A percentile compares a stretch with the other conserved stretches of the same genome.
Conservation (phyloP, 805 yeast species). For the Metschnikowia sp. region DNA sequence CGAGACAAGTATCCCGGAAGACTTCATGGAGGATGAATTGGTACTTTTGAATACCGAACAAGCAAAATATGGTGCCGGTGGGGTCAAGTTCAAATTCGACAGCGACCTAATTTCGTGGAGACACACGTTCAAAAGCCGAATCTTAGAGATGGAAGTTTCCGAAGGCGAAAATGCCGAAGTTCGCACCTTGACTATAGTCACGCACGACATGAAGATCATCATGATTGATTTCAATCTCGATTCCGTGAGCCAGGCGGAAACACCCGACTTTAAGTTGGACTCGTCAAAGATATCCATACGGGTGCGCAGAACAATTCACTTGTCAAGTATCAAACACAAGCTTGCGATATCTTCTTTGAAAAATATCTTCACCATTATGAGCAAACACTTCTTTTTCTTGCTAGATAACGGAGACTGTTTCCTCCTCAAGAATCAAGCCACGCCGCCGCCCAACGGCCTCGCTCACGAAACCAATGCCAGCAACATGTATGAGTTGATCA, state of each 20-base stretch:
- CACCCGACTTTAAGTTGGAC: slow-evolving; percentile 2
- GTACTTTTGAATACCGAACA: slow-evolving; percentile 30
- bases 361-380: slow-evolving; percentile 25
- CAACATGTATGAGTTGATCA: slow-evolving; percentile 35
- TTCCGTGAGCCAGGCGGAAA: slow-evolving; percentile 4
- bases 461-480: slow-evolving; percentile 13
- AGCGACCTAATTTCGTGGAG: slow-evolving; percentile 41
- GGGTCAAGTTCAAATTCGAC: slow-evolving; percentile 29
- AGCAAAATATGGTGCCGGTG: slow-evolving; percentile 34
- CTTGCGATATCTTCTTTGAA: slow-evolving; percentile 22
- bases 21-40: slow-evolving; percentile 31
- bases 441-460: not conserved
- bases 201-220: slow-evolving; percentile 27
- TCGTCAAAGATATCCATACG: slow-evolving; percentile 28
- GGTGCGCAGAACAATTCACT: slow-evolving; percentile 31
- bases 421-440: slow-evolving; percentile 31
- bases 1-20: slow-evolving; percentile 10
- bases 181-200: slow-evolving; percentile 24
- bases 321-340: slow-evolving; percentile 29
- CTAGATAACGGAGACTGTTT: slow-evolving; percentile 38
- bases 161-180: not conserved
- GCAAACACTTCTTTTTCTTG: slow-evolving; percentile 34
- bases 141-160: slow-evolving; percentile 20
- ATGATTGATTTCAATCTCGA: slow-evolving; percentile 22
- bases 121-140: slow-evolving; percentile 27